Evolutionary conservation across 306 rosid genomes (phyloP), one percentile per base, ranked within the genome.

Genomic region (Quercus glauca): DNA sequence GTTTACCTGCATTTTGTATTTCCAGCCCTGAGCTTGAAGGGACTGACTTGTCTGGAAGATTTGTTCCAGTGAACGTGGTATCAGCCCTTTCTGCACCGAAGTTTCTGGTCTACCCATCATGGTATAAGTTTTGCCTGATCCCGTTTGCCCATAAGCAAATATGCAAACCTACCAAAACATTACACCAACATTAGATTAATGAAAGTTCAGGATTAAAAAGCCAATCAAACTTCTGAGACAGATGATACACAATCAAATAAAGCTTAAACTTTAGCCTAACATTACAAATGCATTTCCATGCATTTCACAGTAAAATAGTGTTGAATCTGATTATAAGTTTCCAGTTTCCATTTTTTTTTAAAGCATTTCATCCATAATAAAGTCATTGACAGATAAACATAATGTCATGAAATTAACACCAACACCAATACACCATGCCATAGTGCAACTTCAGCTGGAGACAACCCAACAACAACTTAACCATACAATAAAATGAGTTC

Each of bases 111-210:
- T 91, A 23, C 99, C 99, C 95, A 94, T 92, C 98, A 94, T 94
- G 43, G 98, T 94, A 73, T 89, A 89, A 31, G 98, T 94, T 84
- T 94, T 92, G 11, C 97, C 99, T 5, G 99, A 92, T 19, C 99
- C 97, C 0, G 99, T 92, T 74, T 94, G 99, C 53, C 99, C 99
- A n/a, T 94, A 94, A 14, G 99, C 99, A 85, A 94, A 94, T 76
- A 94, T 94, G 84, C 99, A 95, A 14, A 95, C 99, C 99, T 96
- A 79, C 69, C 84, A 89, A 67, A 76, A 77, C 57, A 85, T 73
- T 6, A 45, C 72, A 7, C 15, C 4, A 68, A 14, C 72, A 19
- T 35, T n/a, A 68, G 52, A 68, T 9, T 19, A 35, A 35, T 35
- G n/a, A 15, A 68, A 68, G 15, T 68, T 15, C 71, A 29, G 23